A percentile compares a stretch with the other conserved stretches of the same genome.
phyloP scores from a whole-genome alignment of 768 basidiomycete genomes.

The Pisolithus sp. region DNA sequence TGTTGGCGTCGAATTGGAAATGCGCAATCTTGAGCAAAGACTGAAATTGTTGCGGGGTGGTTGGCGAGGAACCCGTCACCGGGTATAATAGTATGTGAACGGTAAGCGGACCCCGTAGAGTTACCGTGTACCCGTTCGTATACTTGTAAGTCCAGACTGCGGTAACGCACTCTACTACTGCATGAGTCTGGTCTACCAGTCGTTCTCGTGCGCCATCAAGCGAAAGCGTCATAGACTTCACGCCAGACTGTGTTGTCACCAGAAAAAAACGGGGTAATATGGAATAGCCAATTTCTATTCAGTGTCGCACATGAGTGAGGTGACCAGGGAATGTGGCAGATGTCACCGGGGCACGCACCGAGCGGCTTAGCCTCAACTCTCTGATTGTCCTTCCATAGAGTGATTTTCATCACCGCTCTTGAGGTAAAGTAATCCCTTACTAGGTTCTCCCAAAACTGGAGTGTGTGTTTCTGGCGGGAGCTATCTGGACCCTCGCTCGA shows the following conservation, averaged over 20 bases:
- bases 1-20: conserved; percentile 66
- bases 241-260: conserved; percentile 78
- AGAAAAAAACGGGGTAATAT: conserved; percentile 82
- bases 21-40: conserved; percentile 60
- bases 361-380: conserved; percentile 77
- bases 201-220: conserved; percentile 75
- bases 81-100: conserved; percentile 47
- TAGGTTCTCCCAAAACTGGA: conserved; percentile 61
- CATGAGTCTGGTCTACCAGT: conserved; percentile 37
- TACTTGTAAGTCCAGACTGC: conserved; percentile 83
- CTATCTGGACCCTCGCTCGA: conserved; percentile 45
- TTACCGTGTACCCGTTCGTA: conserved; percentile 71
- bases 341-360: conserved; percentile 41
- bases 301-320: conserved; percentile 6
- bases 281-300: conserved; percentile 68
- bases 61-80: conserved; percentile 3
- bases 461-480: conserved; percentile 46
- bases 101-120: conserved; percentile 66
- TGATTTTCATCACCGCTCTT: conserved; percentile 69
- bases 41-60: conserved; percentile 14
- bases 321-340: conserved; percentile 4
- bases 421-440: conserved; percentile 67
- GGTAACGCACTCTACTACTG: conserved; percentile 61
- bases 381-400: conserved; percentile 83
- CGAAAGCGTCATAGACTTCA: conserved; percentile 75